These are phyloP conservation scores for Prunus fruticosa DNA, from an alignment of 306 rosid species.

Conservation along the genomic window DNA sequence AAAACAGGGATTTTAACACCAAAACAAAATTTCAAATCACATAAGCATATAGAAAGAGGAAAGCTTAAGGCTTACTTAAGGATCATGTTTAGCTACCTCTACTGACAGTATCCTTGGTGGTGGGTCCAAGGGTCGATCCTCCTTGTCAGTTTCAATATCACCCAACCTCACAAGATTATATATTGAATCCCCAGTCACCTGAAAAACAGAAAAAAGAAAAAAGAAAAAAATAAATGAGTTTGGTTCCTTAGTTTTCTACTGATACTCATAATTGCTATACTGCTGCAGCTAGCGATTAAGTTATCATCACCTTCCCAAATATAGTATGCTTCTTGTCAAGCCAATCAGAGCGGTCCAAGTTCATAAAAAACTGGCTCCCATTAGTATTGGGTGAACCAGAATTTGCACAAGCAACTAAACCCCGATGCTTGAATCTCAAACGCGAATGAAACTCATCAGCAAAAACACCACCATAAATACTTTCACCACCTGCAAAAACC, in stretches of 20 bases:
- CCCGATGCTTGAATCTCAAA: conserved; percentile 84
- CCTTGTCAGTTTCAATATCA: conserved; percentile 77
- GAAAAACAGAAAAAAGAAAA: conserved; percentile 17
- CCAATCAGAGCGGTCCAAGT: conserved; percentile 74
- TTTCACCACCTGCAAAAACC: conserved; percentile 65
- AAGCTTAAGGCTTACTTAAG: conserved; percentile 2
- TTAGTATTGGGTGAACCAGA: conserved; percentile 67
- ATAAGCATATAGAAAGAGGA: background rate
- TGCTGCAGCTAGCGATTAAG: background rate
- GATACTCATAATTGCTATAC: background rate
- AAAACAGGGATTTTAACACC: conserved; percentile 11
- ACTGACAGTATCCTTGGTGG: conserved; percentile 74
- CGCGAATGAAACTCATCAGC: conserved; percentile 90
- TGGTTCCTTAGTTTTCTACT: background rate
- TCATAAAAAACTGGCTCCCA: conserved; percentile 85
- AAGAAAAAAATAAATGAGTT: background rate
- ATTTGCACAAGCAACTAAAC: conserved; percentile 88
- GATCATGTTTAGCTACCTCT: conserved; percentile 55
- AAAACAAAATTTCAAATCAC: conserved; percentile 12
- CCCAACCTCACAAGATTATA: conserved; percentile 79
- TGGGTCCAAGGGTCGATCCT: conserved; percentile 82
- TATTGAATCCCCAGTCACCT: conserved; percentile 96
- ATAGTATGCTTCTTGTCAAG: conserved; percentile 83
- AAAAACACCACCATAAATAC: conserved; percentile 75
- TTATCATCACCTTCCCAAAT: conserved; percentile 66